Evolutionary conservation across 495 filamentous ascomycete genomes (phyloP), one percentile per base, ranked within the genome.

Genomic region (Aspergillus bertholletiae): DNA sequence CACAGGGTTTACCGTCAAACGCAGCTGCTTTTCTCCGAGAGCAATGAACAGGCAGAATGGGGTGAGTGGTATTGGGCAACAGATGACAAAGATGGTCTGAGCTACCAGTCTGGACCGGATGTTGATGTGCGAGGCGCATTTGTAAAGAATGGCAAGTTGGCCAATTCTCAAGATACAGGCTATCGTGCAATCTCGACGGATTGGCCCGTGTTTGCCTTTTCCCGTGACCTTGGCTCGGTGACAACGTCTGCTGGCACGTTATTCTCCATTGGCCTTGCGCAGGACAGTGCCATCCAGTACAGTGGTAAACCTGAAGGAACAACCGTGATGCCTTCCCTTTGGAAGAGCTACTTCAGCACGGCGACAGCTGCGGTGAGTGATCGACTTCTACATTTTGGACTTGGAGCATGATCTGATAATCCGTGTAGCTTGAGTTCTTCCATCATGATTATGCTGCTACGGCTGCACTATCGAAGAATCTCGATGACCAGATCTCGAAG

Each of bases 11-110:
- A 77, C 56, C 73, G 79, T 23, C 71, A 80, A 62, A 72, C 67
- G 8, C 81, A 82, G 48, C 62, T 80, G 46, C 65, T 74, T 0
- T 83, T 84, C 61, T 79, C 79, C 0, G 81, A 86, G 54, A 47
- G 53, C 13, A 63, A 60, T 15, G 78, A 86, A 45, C 77, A 79
- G 47, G 75, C 72, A 3, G 83, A 86, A 62, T 86, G 82, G 78
- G 83, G 83, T 22, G 69, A 76, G 49, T 79, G 79, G 80, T 83
- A 80, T 57, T 85, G 78, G 68, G 70, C 77, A 5, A 82, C 82
- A 18, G 73, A 80, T 46, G 66, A 62, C 15, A 46, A 32, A 3
- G 22, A 61, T 0, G 59, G 57, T 6, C 61, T 78, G 56, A 78
- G 73, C 18, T 75, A 76, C 57, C 78, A 82, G 57, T 75, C 77